phyloP scores from a whole-genome alignment of 352 stramenopile species.

The Lagenidium sp. region DNA sequence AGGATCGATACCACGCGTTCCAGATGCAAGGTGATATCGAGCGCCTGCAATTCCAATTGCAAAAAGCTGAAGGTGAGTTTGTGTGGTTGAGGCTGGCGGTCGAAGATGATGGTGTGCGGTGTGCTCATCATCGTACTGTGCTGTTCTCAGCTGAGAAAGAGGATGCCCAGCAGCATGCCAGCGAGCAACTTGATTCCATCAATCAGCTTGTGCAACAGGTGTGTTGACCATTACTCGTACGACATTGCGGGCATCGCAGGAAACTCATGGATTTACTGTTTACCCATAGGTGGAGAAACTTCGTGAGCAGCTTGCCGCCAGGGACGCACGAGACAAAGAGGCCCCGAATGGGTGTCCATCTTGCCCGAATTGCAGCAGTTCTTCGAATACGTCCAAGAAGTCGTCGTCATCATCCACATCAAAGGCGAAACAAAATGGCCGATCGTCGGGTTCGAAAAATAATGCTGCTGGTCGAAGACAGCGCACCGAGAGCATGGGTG shows the following conservation, averaged over 20 bases:
- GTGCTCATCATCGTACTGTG: neutral
- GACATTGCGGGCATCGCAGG: no score
- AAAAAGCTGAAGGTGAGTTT: constrained; percentile 50
- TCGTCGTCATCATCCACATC: neutral
- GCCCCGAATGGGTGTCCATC: constrained; percentile 1
- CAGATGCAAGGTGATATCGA: constrained; percentile 79
- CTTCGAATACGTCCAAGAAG: constrained; percentile 2
- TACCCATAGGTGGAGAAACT: constrained; percentile 56
- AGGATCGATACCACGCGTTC: constrained; percentile 60
- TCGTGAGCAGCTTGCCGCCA: constrained; percentile 19
- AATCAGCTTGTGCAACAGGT: constrained; percentile 75
- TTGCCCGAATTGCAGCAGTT: constrained; percentile 27
- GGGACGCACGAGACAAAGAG: constrained; percentile 12
- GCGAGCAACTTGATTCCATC: constrained; percentile 73
- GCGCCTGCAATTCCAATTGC: constrained; percentile 60
- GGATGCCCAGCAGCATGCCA: constrained; percentile 65
- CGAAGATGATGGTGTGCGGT: neutral
- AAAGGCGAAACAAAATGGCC: constrained; percentile 8
- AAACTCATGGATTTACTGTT: no score
- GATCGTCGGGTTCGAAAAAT: neutral
- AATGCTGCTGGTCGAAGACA: constrained; percentile 12
- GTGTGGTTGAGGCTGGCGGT: neutral
- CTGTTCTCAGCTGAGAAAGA: constrained; percentile 45
- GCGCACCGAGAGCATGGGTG: constrained; percentile 12
- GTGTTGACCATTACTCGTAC: no score